Conservation (phyloP, 306 rosid genomes). For the Prunus fruticosa region DNA sequence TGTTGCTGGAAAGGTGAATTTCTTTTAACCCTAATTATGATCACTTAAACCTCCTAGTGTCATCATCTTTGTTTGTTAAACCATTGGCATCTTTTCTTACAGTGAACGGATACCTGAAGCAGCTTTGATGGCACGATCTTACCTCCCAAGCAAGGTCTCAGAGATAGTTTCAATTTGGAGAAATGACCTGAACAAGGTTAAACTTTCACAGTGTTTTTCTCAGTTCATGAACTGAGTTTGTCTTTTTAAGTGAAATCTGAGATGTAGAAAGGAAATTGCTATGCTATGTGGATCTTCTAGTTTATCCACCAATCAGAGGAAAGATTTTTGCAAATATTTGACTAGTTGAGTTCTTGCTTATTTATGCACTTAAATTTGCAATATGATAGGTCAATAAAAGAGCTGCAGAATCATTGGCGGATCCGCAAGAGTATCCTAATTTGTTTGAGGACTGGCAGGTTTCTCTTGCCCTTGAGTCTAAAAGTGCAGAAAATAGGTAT, state of each 20-base stretch:
- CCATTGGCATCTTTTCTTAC: conserved; percentile 23
- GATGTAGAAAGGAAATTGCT: neutral
- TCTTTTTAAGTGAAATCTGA: neutral
- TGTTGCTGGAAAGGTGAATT: conserved; percentile 78
- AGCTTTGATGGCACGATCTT: conserved; percentile 96
- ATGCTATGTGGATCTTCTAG: neutral
- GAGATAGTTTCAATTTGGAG: conserved; percentile 93
- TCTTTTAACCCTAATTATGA: neutral
- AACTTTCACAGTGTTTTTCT: neutral
- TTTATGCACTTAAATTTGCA: conserved; percentile 9
- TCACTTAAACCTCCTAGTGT: neutral
- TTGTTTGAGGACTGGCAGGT: conserved; percentile 97
- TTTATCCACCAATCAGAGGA: neutral
- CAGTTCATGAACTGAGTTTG: neutral
- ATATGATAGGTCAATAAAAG: conserved; percentile 68
- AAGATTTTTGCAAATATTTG: neutral
- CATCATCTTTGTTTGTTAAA: conserved; percentile 9
- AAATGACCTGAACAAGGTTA: conserved; percentile 84
- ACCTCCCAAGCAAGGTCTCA: conserved; percentile 96
- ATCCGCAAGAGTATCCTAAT: conserved; percentile 97
- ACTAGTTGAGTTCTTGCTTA: neutral
- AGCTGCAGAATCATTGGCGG: conserved; percentile 97
- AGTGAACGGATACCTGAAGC: conserved; percentile 99
- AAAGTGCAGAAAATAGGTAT: conserved; percentile 63
- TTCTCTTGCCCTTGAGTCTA: conserved; percentile 82